Evolutionary conservation across 495 filamentous ascomycete species (phyloP), one percentile per base, ranked within the genome.

Genomic region (Peziza echinospora): DNA sequence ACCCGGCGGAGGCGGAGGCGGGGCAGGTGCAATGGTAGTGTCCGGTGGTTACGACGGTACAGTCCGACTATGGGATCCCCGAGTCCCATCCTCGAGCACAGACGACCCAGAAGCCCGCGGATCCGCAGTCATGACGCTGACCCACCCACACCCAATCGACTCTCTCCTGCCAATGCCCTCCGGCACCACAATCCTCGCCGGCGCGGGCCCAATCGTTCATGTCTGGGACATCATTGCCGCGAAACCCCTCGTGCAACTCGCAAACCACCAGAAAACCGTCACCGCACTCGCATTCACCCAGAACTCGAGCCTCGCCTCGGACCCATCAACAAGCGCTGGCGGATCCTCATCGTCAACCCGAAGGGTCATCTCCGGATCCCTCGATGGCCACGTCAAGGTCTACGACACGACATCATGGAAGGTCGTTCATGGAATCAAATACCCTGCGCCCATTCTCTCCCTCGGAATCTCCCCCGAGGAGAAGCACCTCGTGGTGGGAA

Each of bases 261-360:
- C 80, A 46, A 93, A 85, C 57, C 91, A 99, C 61, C 89, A 99
- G 63, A 96, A 94, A 73, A 93, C 89, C 0, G 84, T 99, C 24
- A 96, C 89, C 0, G 73, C 81, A 3, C 70, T 99, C 26, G 30
- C 30, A 37, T 37, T 13, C 6, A 37, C 30, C 6, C 13, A 13
- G 13, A 37, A 37, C 30, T 13, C 13, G 19, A 2, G 19, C 3
- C 30, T 37, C 30, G 19, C 30, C 6, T 4, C 3, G 2, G 30
- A 37, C 30, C n/a, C n/a, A n/a, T n/a, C n/a, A n/a, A n/a, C n/a
- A n/a, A n/a, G n/a, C n/a, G 6, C 30, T 17, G 67, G 64, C 39
- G 58, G 71, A 8, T 67, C 68, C 13, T 59, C 76, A n/a, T 89
- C 84, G 0, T 82, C 80, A 24, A 49, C 46, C 10, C 39, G 57